Evolutionary conservation across 176 grass and related monocot species (phyloP).

Genomic region (Oryza meridionalis): DNA sequence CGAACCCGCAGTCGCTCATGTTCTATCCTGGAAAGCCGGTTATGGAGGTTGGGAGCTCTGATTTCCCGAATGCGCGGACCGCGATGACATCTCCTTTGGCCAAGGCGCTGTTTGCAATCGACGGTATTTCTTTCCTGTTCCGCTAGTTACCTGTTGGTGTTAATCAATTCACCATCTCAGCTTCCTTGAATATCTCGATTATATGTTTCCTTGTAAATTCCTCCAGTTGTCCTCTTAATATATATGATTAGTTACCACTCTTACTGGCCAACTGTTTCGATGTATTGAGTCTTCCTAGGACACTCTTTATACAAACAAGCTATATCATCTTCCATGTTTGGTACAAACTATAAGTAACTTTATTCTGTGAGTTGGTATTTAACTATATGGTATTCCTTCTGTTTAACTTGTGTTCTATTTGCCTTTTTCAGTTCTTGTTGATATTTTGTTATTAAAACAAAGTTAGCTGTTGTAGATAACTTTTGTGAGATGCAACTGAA

Average conservation of each 20-base stretch:
- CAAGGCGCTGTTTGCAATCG: constrained; percentile 76
- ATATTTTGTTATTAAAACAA: background rate
- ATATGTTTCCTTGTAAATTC: background rate
- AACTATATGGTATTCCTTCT: background rate
- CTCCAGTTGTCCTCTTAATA: background rate
- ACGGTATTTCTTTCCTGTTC: constrained; percentile 54
- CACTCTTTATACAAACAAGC: background rate
- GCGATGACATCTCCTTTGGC: constrained; percentile 87
- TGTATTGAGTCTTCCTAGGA: background rate
- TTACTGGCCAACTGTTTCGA: background rate
- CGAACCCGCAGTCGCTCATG: constrained; percentile 93
- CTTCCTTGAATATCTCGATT: background rate
- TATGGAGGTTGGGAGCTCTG: constrained; percentile 95
- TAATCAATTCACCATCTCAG: background rate
- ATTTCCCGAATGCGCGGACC: constrained; percentile 81
- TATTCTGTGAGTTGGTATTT: constrained; percentile 1
- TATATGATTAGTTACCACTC: background rate
- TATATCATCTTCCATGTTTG: background rate
- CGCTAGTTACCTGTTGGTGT: background rate
- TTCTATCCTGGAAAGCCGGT: constrained; percentile 93
- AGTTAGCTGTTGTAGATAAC: background rate
- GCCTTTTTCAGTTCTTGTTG: background rate
- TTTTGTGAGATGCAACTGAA: background rate
- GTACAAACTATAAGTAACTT: background rate
- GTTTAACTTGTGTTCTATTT: background rate